Base-by-base conservation (phyloP, 768 basidiomycete species). In the Daedalea quercina region DNA sequence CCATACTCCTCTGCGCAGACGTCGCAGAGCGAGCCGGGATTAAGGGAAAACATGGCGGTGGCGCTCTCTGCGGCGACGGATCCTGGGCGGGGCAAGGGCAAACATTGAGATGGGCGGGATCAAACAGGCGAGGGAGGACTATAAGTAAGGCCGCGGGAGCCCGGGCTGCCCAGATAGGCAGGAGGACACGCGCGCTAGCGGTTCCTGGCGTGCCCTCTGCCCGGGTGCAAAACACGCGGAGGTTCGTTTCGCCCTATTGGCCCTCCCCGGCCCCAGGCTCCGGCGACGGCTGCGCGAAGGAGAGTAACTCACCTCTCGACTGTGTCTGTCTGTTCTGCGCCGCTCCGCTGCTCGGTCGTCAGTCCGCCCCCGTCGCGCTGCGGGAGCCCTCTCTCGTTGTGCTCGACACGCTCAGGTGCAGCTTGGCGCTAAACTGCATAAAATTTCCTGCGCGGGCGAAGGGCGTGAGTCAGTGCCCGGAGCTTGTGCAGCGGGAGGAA, bases 1-100 rank as follows among this genome's bases (percentile, higher is more conserved):
- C 84, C 84, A 70, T 79, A 90, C 75, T 90, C 87, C 72, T 90
- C 87, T 64, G 87, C 87, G 76, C 88, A 90, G 65, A 90, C 88
- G 77, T 90, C 88, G 83, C 88, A 90, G 69, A 83, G 77, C 68
- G 85, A 89, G 70, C 85, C 85, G 69, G 85, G 80, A 73, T 74
- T 78, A 65, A 90, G 85, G 68, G 87, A 85, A 73, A 90, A 81
- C 88, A 90, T 90, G 60, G 58, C 41, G 57, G 63, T 53, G 54
- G 57, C 60, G 59, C 61, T 60, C 57, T 61, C 52, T 59, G 52
- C 48, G 53, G 55, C 37, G 60, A 55, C 44, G 50, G 41, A 61
- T 52, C 65, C 63, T 63, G 51, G 57, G 59, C 57, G 52, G 57
- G 54, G 57, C 53, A 59, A 53, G 63, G 59, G 58, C 45, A 58